Evolutionary conservation across 192 early-diverging fungal genomes (phyloP).

Genomic region (Podila clonocystis): DNA sequence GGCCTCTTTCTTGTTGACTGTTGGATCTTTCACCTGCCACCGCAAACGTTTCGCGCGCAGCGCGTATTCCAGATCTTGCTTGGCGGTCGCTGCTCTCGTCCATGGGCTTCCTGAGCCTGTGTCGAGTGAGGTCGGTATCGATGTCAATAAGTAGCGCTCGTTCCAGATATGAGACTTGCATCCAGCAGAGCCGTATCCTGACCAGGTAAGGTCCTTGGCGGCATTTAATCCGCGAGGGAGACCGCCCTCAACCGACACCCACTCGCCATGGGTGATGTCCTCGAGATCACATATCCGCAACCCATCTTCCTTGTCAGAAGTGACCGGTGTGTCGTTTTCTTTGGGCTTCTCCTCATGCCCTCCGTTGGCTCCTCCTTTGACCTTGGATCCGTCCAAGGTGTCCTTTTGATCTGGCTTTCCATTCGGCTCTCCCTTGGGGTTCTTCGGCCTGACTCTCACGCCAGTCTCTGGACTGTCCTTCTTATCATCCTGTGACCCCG

Average conservation of each 20-base stretch:
- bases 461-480: not conserved
- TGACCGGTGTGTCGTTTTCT: not conserved
- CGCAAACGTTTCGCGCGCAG: conserved; percentile 2
- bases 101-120: not conserved
- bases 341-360: not conserved
- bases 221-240: not conserved
- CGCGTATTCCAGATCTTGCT: conserved; percentile 16
- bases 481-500: not conserved
- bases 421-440: not conserved
- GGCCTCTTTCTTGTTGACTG: not conserved
- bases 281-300: conserved; percentile 27
- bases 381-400: not conserved
- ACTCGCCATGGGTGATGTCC: conserved; percentile 25
- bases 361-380: too few species aligned
- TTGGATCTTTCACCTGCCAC: conserved; percentile 8
- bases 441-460: not conserved
- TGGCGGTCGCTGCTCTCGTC: not conserved
- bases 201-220: conserved; percentile 23
- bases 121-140: not conserved
- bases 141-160: conserved; percentile 44
- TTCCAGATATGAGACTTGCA: conserved; percentile 46
- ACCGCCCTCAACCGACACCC: conserved; percentile 1
- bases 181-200: conserved; percentile 34
- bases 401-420: not conserved
- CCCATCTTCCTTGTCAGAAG: not conserved